A percentile compares a stretch with the other conserved stretches of the same genome.
These are phyloP conservation scores for Linum trigynum DNA, from an alignment of 345 rosid genomes.

Conservation along the genomic window DNA sequence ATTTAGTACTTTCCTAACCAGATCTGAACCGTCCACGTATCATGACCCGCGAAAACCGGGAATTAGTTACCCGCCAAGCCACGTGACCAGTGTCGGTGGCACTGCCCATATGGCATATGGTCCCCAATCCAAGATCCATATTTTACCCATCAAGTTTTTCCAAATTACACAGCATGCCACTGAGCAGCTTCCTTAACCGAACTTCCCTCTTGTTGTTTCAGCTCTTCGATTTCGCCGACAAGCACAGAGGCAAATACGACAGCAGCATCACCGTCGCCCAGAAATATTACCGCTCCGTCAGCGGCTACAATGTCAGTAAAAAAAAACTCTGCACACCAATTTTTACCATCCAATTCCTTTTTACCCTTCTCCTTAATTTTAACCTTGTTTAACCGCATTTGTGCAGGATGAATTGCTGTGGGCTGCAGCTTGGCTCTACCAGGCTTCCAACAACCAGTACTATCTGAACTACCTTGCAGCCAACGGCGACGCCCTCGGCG, in stretches of 20 bases:
- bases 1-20: conserved; percentile 1
- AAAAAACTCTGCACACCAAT: neutral
- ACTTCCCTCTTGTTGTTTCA: conserved; percentile 20
- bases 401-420: conserved; percentile 82
- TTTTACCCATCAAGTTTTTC: conserved; percentile 3
- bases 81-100: conserved; percentile 32
- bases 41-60: neutral
- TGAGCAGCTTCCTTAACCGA: neutral
- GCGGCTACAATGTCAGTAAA: conserved; percentile 75
- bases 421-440: conserved; percentile 97
- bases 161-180: conserved; percentile 15
- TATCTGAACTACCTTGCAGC: conserved; percentile 76
- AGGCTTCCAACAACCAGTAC: conserved; percentile 62
- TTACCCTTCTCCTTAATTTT: too few relatives aligned
- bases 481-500: conserved; percentile 84
- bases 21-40: conserved; percentile 39
- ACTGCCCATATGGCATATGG: neutral
- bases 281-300: conserved; percentile 73
- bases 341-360: neutral
- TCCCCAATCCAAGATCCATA: neutral
- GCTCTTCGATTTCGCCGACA: conserved; percentile 93
- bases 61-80: neutral
- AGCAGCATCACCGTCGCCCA: conserved; percentile 76
- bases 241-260: conserved; percentile 93
- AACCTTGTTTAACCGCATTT: neutral